These are phyloP conservation scores for Colletotrichum theobromicola DNA, from an alignment of 2,329 filamentous ascomycete species.

Conservation along the genomic window DNA sequence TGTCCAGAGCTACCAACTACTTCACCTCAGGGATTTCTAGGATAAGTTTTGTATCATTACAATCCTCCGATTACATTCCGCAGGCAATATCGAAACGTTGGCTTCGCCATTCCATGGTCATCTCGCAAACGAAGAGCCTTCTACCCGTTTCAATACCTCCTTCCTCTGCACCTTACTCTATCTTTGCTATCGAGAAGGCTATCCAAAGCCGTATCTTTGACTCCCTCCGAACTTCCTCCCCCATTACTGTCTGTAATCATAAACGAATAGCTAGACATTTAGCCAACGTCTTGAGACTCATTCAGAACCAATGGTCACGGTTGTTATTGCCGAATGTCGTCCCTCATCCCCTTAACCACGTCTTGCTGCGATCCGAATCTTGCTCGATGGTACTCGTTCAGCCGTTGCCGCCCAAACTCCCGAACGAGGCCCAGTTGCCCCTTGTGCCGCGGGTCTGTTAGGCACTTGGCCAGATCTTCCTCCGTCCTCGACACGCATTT, in stretches of 20 bases:
- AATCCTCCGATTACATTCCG: neutral
- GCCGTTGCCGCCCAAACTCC: constrained; percentile 30
- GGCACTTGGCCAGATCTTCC: constrained; percentile 27
- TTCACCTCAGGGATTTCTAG: neutral
- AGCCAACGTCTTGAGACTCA: neutral
- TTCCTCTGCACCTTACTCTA: neutral
- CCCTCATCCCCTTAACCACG: constrained; percentile 16
- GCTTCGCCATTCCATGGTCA: neutral
- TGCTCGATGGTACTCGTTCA: constrained; percentile 15
- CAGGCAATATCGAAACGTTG: neutral
- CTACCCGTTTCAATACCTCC: neutral
- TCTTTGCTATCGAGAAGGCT: neutral
- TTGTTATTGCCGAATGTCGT: neutral
- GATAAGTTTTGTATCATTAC: neutral
- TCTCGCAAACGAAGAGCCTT: neutral
- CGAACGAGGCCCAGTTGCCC: constrained; percentile 35
- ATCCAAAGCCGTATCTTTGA: neutral
- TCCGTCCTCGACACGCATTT: constrained; percentile 29
- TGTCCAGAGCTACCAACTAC: neutral
- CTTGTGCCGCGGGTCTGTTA: constrained; percentile 27
- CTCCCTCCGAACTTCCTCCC: neutral
- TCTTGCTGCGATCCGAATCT: constrained; percentile 18
- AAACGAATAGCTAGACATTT: neutral
- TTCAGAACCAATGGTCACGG: neutral
- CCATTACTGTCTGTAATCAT: neutral